Conservation (phyloP, 768 basidiomycete species). For the Amanita jacksonii region DNA sequence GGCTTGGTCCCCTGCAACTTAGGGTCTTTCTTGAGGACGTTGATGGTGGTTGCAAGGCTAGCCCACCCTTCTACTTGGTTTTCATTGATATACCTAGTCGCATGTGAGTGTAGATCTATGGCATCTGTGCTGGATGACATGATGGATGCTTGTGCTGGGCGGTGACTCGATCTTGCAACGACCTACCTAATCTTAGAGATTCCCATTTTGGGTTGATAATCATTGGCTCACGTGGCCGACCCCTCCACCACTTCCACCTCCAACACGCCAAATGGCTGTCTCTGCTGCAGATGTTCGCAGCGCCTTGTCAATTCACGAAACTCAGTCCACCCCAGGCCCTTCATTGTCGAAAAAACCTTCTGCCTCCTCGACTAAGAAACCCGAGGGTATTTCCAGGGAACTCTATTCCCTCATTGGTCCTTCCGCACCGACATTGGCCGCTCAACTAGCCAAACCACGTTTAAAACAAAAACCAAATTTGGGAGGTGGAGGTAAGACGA, state of each 20-base stretch:
- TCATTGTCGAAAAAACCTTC: conserved; percentile 39
- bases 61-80: conserved; percentile 63
- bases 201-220: background rate
- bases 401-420: conserved; percentile 94
- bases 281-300: conserved; percentile 80
- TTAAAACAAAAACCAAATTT: conserved; percentile 83
- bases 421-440: conserved; percentile 76
- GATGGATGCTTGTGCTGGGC: conserved; percentile 1
- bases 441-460: conserved; percentile 71
- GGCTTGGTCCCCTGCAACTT: conserved; percentile 76
- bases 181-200: too few relatives aligned
- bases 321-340: conserved; percentile 30
- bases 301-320: conserved; percentile 57
- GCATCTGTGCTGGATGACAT: conserved; percentile 46
- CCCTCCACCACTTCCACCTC: background rate
- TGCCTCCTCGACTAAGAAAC: conserved; percentile 44
- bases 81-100: conserved; percentile 39
- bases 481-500: conserved; percentile 49
- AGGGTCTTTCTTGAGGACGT: conserved; percentile 49
- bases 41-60: conserved; percentile 58
- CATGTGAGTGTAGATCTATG: conserved; percentile 28
- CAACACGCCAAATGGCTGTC: conserved; percentile 41
- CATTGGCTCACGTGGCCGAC: background rate
- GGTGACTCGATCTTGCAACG: conserved; percentile 2
- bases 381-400: conserved; percentile 88